Evolutionary conservation across 148 eudicot species (phyloP).

Genomic region (Diospyros lotus): DNA sequence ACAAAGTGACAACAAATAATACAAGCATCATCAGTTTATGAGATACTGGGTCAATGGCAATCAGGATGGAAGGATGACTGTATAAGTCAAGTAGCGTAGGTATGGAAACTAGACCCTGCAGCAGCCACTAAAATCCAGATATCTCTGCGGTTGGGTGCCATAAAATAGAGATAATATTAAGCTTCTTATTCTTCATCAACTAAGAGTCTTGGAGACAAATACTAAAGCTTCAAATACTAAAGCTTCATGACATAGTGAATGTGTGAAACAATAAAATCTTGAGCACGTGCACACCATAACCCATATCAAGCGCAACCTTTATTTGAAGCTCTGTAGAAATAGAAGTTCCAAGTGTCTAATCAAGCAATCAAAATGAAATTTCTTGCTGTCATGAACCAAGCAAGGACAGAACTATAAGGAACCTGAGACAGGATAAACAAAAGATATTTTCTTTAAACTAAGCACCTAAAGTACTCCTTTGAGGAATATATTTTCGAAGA

Average conservation of each 20-base stretch:
- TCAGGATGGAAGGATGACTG: background rate
- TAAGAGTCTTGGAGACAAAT: background rate
- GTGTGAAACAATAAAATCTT: background rate
- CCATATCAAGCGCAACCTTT: background rate
- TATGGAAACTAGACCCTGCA: background rate
- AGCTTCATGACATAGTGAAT: too few species aligned
- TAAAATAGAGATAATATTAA: background rate
- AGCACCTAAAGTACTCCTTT: background rate
- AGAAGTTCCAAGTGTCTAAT: background rate
- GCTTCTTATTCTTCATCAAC: background rate
- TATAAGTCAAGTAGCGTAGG: background rate
- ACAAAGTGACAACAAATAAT: background rate
- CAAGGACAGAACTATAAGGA: background rate
- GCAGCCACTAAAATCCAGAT: background rate
- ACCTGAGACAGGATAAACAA: background rate
- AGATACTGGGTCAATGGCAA: background rate
- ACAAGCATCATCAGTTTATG: background rate
- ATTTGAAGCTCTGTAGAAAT: background rate
- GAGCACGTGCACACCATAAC: background rate
- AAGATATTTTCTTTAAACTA: background rate
- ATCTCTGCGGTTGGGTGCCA: background rate
- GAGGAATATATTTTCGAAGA: background rate
- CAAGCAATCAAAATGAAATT: background rate
- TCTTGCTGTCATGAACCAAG: background rate
- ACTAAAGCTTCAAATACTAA: background rate